phyloP scores from a whole-genome alignment of 257 asterid genomes.

The Oldenlandia corymbosa region DNA sequence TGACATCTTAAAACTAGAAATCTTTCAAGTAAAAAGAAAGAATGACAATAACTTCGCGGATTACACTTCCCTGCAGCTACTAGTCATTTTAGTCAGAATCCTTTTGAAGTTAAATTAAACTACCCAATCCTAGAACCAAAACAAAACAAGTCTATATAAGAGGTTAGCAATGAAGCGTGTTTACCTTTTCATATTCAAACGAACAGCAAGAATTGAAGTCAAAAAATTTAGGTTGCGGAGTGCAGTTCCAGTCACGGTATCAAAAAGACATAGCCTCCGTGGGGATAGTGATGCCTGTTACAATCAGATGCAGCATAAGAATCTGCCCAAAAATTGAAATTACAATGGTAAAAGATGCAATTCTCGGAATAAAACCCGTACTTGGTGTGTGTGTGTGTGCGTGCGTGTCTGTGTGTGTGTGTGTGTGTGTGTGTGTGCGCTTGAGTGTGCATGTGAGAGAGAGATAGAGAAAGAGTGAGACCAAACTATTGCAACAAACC shows the following conservation, averaged over 20 bases:
- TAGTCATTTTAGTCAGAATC: no score
- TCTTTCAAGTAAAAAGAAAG: not conserved
- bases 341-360: constrained; percentile 1
- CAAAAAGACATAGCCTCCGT: constrained; percentile 77
- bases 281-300: constrained; percentile 84
- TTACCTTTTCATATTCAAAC: constrained; percentile 70
- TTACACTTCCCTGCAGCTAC: not conserved
- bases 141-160: not conserved
- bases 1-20: no score
- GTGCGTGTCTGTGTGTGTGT: no score
- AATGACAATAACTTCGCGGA: not conserved
- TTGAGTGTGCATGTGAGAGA: no score
- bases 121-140: constrained; percentile 7
- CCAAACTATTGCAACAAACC: constrained; percentile 32
- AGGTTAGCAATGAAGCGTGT: not conserved
- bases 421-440: no score
- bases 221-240: constrained; percentile 76
- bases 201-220: constrained; percentile 86
- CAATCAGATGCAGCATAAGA: constrained; percentile 21
- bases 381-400: no score
- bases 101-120: no score
- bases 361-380: not conserved
- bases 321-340: not conserved
- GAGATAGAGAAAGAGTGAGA: not conserved
- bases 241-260: constrained; percentile 60